A percentile compares a stretch with the other conserved stretches of the same genome.
These are phyloP conservation scores for Komagataella populi DNA, from an alignment of 805 yeast genomes.

Conservation along the genomic window DNA sequence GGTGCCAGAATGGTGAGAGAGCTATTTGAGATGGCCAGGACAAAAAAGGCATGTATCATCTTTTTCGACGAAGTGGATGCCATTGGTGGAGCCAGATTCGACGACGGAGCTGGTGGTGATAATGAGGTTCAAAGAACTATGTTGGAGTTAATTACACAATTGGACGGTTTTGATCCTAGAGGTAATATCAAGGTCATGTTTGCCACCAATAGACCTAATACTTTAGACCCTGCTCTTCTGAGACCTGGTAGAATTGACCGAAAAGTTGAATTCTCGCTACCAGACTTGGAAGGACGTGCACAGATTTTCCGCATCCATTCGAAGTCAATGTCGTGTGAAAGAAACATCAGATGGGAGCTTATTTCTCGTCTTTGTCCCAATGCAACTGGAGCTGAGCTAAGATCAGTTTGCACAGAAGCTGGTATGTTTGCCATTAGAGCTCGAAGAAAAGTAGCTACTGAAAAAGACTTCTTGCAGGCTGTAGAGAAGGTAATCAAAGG, in stretches of 20 bases:
- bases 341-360: conserved; percentile 96
- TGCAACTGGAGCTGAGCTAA: conserved; percentile 95
- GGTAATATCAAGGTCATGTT: conserved; percentile 99
- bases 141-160: conserved; percentile 94
- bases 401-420: conserved; percentile 98
- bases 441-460: conserved; percentile 95
- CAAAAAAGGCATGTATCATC: conserved; percentile 95
- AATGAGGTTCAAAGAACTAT: conserved; percentile 98
- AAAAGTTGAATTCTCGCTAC: conserved; percentile 92
- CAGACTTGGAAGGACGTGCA: conserved; percentile 96
- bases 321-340: conserved; percentile 94
- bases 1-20: conserved; percentile 99
- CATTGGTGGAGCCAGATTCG: conserved; percentile 99
- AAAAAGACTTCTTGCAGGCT: conserved; percentile 93
- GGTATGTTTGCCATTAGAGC: conserved; percentile 99
- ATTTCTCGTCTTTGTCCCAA: conserved; percentile 96
- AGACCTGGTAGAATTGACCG: conserved; percentile 99
- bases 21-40: conserved; percentile 96
- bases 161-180: conserved; percentile 97
- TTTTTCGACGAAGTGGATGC: conserved; percentile 99
- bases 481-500: conserved; percentile 98
- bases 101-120: conserved; percentile 99
- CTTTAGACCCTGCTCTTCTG: conserved; percentile 91
- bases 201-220: conserved; percentile 97
- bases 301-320: conserved; percentile 95